Percentiles rank a stretch among this genome's conserved stretches.
Conservation (phyloP, 2,329 filamentous ascomycete genomes). For the Talaromyces sp. region DNA sequence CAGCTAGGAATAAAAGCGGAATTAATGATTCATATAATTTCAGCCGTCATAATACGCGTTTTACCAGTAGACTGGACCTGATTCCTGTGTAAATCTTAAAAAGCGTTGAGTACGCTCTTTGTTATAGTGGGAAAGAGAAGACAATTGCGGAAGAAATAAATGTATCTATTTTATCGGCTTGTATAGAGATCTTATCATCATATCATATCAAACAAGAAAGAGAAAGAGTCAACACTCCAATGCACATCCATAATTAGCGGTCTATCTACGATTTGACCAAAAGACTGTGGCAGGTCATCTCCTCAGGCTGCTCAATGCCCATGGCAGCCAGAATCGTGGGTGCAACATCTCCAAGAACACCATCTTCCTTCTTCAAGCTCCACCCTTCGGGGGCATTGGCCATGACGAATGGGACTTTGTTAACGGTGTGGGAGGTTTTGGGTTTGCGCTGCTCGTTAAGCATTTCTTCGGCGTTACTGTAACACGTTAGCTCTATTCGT, state of each 20-base stretch:
- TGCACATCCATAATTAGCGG: not conserved
- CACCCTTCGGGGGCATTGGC: conserved; percentile 89
- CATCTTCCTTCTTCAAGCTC: conserved; percentile 76
- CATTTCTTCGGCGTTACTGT: conserved; percentile 94
- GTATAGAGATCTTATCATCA: not conserved
- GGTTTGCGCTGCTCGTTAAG: conserved; percentile 91
- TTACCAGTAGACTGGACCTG: too few relatives aligned
- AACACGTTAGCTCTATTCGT: conserved; percentile 7
- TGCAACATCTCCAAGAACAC: conserved; percentile 94
- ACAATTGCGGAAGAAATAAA: not conserved
- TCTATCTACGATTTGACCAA: conserved; percentile 61
- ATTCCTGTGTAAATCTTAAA: too few relatives aligned
- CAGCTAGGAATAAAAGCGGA: not conserved
- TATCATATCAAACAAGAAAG: not conserved
- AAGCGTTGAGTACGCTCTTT: too few relatives aligned
- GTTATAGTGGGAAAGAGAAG: not conserved
- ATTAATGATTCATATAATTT: not conserved
- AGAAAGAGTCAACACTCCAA: not conserved
- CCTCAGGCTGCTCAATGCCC: conserved; percentile 83
- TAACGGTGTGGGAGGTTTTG: conserved; percentile 96
- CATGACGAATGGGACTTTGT: conserved; percentile 98
- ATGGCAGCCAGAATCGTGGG: conserved; percentile 89
- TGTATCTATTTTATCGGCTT: not conserved
- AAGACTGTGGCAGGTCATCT: conserved; percentile 86
- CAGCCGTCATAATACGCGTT: too few relatives aligned